Evolutionary conservation across 345 rosid species (phyloP), one percentile per base, ranked within the genome.

Genomic region (Lenwebbia sp.): DNA sequence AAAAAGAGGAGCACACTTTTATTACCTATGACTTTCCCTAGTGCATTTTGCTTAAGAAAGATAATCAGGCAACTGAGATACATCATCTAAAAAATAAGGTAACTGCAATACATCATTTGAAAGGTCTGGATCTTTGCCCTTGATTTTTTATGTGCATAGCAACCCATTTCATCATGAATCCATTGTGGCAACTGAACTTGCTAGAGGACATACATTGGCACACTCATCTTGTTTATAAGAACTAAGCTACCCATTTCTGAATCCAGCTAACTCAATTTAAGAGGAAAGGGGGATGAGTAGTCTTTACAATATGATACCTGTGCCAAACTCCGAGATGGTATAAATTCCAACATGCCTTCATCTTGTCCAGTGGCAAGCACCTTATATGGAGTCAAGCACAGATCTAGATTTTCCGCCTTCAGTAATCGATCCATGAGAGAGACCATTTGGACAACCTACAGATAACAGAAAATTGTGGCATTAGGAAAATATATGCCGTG

Each of bases 321-420:
- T 83, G 98, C 99, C 89, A 97, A 91, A 87, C 98, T 91, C 62
- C 92, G 95, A 82, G 99, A 97, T 51, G 98, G 99, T 94, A 96
- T 94, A 90, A 97, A 97, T 86, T 97, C 99, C 88, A 97, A 87
- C 99, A 97, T 95, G 93, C 99, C 99, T 90, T 97, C 99, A 87
- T 97, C 99, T 89, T 95, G 98, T 86, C 98, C 98, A 55, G 99
- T 96, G 85, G 99, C 99, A 87, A 97, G 95, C 87, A 97, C 99
- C 90, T 94, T 94, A 89, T 92, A 96, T 82, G 99, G 99, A 87
- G 99, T 97, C 87, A 97, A 88, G 87, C 95, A 94, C 85, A 97
- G 90, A 90, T 97, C 99, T 84, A 97, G 96, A 91, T 97, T 97
- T 90, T 97, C 99, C 86, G 95, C 92, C 92, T 97, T 96, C 74